A percentile compares a stretch with the other conserved stretches of the same genome.
Conservation (phyloP, 805 yeast genomes). For the Starmerella kuoi region DNA sequence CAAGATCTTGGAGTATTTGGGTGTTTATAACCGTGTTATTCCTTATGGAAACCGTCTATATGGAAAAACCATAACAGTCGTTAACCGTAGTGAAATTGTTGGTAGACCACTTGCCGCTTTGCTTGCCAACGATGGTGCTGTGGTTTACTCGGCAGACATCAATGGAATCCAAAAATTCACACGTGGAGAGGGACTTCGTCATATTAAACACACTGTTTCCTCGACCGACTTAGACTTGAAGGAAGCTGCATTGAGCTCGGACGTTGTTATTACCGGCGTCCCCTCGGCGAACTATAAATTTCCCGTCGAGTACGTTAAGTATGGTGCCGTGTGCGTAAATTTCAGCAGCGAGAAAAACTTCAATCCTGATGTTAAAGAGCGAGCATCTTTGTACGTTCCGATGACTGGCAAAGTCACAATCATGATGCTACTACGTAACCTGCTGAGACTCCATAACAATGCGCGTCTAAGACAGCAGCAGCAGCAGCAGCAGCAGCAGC, state of each 20-base stretch:
- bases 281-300: slow-evolving; percentile 76
- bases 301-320: slow-evolving; percentile 64
- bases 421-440: slow-evolving; percentile 81
- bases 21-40: slow-evolving; percentile 69
- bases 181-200: slow-evolving; percentile 79
- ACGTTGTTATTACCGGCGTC: slow-evolving; percentile 92
- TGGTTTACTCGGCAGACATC: slow-evolving; percentile 82
- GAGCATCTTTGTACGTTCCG: slow-evolving; percentile 88
- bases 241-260: slow-evolving; percentile 60
- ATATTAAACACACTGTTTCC: slow-evolving; percentile 69
- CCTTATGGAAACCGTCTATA: slow-evolving; percentile 85
- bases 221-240: slow-evolving; percentile 44
- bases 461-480: slow-evolving; percentile 24
- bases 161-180: slow-evolving; percentile 83
- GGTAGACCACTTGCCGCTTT: slow-evolving; percentile 95
- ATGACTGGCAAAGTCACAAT: slow-evolving; percentile 94
- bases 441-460: slow-evolving; percentile 70
- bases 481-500: no score
- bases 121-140: slow-evolving; percentile 94
- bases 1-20: slow-evolving; percentile 79
- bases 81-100: slow-evolving; percentile 91
- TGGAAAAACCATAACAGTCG: slow-evolving; percentile 83
- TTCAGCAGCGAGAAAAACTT: slow-evolving; percentile 86
- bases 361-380: slow-evolving; percentile 59
- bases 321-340: slow-evolving; percentile 85